These are phyloP conservation scores for Stentor coeruleus DNA, from an alignment of 73 alveolate species.

Conservation along the genomic window DNA sequence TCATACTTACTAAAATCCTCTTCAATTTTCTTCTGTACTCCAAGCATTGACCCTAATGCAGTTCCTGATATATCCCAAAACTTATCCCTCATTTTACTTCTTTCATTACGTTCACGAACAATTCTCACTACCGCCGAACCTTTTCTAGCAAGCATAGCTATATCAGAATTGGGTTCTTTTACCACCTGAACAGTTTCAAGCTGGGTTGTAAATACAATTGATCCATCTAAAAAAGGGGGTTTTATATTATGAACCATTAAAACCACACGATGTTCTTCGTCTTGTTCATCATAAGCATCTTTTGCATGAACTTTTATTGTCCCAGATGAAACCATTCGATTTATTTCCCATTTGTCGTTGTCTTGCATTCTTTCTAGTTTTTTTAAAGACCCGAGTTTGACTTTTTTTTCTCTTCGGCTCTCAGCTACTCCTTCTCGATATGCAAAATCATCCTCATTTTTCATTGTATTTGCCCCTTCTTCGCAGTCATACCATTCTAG, in stretches of 20 bases:
- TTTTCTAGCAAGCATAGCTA: conserved; percentile 94
- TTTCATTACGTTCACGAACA: conserved; percentile 91
- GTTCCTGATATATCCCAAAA: conserved; percentile 88
- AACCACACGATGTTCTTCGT: conserved; percentile 89
- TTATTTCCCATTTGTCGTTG: conserved; percentile 97
- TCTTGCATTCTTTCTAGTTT: conserved; percentile 78
- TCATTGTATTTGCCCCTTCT: conserved; percentile 81
- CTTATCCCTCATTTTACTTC: conserved; percentile 93
- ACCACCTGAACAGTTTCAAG: conserved; percentile 94
- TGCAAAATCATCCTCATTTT: conserved; percentile 70
- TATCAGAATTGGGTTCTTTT: conserved; percentile 98
- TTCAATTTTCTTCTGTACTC: conserved; percentile 62
- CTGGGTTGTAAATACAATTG: conserved; percentile 90
- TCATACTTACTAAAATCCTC: conserved; percentile 50
- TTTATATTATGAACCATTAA: conserved; percentile 95
- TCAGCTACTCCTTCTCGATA: conserved; percentile 56
- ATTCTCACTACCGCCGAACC: conserved; percentile 90
- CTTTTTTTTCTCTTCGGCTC: conserved; percentile 45
- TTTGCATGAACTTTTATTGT: conserved; percentile 66
- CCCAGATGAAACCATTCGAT: conserved; percentile 92
- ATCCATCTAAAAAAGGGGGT: conserved; percentile 98
- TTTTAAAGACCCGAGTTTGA: conserved; percentile 24
- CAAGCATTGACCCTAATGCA: conserved; percentile 62
- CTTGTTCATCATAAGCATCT: conserved; percentile 64
- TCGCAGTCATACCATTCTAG: conserved; percentile 95